A percentile compares a stretch with the other conserved stretches of the same genome.
These are phyloP conservation scores for Fraxinus pennsylvanica DNA, from an alignment of 257 asterid species.

Conservation along the genomic window DNA sequence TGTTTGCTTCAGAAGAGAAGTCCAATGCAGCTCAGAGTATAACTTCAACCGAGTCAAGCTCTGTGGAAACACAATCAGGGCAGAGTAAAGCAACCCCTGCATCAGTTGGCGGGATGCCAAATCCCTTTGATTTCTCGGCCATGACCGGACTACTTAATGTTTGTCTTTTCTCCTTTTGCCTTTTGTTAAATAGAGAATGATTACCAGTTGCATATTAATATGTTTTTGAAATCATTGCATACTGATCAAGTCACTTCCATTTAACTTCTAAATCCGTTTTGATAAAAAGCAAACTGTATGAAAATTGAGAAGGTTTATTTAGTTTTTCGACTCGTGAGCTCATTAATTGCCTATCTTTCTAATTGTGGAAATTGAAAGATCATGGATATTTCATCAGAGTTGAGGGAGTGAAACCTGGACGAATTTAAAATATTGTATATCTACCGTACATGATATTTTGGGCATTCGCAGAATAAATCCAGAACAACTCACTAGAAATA, in stretches of 20 bases:
- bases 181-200: neutral
- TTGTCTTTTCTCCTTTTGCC: constrained; percentile 4
- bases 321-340: constrained; percentile 4
- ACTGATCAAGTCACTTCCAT: neutral
- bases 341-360: neutral
- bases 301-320: neutral
- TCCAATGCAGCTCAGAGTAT: constrained; percentile 47
- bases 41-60: constrained; percentile 28
- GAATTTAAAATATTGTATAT: neutral
- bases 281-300: neutral
- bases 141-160: constrained; percentile 78
- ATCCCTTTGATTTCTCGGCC: constrained; percentile 32
- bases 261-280: neutral
- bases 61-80: constrained; percentile 39
- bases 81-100: constrained; percentile 22
- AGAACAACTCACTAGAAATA: neutral
- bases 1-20: constrained; percentile 49
- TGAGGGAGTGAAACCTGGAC: neutral
- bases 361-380: neutral
- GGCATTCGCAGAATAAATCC: neutral
- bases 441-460: neutral
- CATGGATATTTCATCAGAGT: neutral
- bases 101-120: constrained; percentile 18
- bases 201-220: neutral
- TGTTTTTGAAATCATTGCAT: neutral